These are phyloP conservation scores for Lunularia cruciata DNA, from an alignment of 225 moss, liverwort and hornwort genomes.

Conservation along the genomic window DNA sequence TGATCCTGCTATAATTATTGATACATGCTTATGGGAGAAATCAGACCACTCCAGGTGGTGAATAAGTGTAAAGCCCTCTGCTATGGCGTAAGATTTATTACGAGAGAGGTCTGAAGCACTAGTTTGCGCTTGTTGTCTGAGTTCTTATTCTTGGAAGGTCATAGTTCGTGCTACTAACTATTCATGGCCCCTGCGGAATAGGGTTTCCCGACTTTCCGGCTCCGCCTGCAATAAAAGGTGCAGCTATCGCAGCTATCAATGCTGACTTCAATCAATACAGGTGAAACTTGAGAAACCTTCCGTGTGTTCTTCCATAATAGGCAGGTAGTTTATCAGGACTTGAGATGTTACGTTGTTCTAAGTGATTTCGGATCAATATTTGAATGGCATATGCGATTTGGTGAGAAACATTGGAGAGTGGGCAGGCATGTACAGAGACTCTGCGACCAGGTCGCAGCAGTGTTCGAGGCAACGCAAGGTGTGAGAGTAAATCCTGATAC, in stretches of 20 bases:
- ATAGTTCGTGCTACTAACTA: background rate
- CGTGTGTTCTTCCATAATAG: background rate
- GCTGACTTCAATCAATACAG: slow-evolving; percentile 81
- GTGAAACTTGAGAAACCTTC: slow-evolving; percentile 30
- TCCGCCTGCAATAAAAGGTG: slow-evolving; percentile 66
- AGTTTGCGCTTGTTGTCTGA: background rate
- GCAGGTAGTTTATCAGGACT: background rate
- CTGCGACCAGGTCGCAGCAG: slow-evolving; percentile 66
- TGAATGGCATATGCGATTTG: background rate
- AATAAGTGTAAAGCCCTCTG: too few relatives aligned
- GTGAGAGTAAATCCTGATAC: slow-evolving; percentile 66
- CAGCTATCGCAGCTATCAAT: slow-evolving; percentile 72
- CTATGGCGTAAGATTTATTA: background rate
- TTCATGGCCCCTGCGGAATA: slow-evolving; percentile 17
- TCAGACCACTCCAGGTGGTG: too few relatives aligned
- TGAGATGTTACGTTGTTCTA: background rate
- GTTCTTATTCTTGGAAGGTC: background rate
- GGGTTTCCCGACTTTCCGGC: slow-evolving; percentile 97
- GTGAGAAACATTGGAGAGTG: background rate
- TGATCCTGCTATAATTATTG: too few relatives aligned
- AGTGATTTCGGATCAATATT: background rate
- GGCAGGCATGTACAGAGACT: slow-evolving; percentile 88
- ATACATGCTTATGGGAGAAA: too few relatives aligned
- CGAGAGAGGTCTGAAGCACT: background rate
- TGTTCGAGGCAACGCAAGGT: slow-evolving; percentile 60